phyloP scores from a whole-genome alignment of 2,329 filamentous ascomycete species.

The Cordyceps cicadae region DNA sequence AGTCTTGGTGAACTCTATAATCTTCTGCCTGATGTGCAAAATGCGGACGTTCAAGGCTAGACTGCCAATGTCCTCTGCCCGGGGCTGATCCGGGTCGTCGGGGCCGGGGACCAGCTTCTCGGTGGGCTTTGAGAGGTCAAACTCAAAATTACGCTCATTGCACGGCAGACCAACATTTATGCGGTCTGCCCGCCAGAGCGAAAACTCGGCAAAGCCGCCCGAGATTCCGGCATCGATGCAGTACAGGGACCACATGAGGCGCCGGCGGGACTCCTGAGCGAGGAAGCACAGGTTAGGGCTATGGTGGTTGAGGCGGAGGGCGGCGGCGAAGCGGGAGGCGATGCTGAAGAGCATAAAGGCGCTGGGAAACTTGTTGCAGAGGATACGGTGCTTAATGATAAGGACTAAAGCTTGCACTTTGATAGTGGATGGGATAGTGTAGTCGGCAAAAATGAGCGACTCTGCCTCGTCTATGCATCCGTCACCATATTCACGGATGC shows the following conservation, averaged over 20 bases:
- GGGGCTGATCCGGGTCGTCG: conserved; percentile 30
- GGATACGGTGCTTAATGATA: conserved; percentile 36
- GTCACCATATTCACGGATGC: conserved; percentile 43
- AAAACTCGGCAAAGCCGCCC: conserved; percentile 35
- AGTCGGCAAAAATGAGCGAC: conserved; percentile 41
- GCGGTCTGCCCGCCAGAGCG: conserved; percentile 33
- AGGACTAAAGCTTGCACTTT: conserved; percentile 43
- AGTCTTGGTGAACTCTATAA: conserved; percentile 45
- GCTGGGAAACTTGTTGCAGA: conserved; percentile 34
- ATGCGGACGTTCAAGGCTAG: conserved; percentile 49
- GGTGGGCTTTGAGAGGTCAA: conserved; percentile 47
- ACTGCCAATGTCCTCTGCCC: conserved; percentile 46
- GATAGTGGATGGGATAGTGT: conserved; percentile 48
- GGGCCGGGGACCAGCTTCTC: conserved; percentile 41
- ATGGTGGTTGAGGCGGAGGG: conserved; percentile 36
- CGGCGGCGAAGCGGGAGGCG: conserved; percentile 34
- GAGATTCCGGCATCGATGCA: conserved; percentile 35
- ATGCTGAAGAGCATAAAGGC: conserved; percentile 38
- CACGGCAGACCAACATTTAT: conserved; percentile 36
- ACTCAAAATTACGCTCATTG: conserved; percentile 42
- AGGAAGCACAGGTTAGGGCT: conserved; percentile 31
- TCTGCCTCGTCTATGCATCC: conserved; percentile 49
- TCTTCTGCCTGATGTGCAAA: conserved; percentile 45
- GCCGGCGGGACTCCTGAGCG: conserved; percentile 33
- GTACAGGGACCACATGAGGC: conserved; percentile 38